Conservation (phyloP, 495 filamentous ascomycete genomes). For the Podospora conica region DNA sequence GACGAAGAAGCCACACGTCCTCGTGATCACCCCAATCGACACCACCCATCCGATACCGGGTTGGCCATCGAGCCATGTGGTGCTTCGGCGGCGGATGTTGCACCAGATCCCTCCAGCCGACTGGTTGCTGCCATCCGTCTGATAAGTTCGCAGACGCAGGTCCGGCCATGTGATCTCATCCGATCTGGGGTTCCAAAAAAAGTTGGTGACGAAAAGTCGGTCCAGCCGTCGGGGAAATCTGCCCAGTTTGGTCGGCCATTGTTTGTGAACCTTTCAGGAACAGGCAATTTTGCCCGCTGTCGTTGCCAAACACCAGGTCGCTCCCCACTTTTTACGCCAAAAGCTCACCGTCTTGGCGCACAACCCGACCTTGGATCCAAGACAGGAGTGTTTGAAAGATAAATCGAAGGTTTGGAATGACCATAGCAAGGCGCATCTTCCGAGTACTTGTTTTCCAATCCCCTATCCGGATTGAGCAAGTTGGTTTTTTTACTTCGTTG, state of each 20-base stretch:
- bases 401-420: no score
- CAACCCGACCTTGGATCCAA: no score
- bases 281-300: neutral
- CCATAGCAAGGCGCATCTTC: no score
- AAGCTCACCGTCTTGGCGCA: no score
- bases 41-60: neutral
- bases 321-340: no score
- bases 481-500: no score
- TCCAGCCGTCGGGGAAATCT: neutral
- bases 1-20: neutral
- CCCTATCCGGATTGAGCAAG: no score
- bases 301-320: no score
- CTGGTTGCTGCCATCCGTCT: neutral
- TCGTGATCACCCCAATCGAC: neutral
- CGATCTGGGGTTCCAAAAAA: no score
- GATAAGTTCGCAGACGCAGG: neutral
- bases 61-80: neutral
- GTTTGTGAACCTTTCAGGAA: no score
- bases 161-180: neutral
- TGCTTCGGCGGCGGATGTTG: neutral
- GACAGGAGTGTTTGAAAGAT: no score
- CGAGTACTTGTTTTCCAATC: no score
- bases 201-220: neutral
- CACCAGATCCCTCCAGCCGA: neutral
- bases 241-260: neutral